phyloP scores from a whole-genome alignment of 768 basidiomycete genomes.

The Boletus tomentosulus region DNA sequence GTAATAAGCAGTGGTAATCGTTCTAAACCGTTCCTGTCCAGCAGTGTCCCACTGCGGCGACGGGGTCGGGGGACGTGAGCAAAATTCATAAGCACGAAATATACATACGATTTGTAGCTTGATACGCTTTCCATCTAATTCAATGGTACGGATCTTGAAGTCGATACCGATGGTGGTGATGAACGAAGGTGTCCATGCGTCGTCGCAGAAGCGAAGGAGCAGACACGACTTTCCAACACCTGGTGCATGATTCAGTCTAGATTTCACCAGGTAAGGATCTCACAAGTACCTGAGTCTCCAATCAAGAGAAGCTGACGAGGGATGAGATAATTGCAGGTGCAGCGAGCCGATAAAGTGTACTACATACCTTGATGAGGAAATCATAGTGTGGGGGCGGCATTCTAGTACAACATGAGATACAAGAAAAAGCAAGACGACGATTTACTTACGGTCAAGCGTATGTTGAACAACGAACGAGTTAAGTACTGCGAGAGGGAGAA shows the following conservation, averaged over 20 bases:
- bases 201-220: constrained; percentile 96
- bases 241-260: constrained; percentile 26
- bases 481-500: no score
- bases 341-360: constrained; percentile 5
- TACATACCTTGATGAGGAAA: constrained; percentile 83
- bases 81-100: neutral
- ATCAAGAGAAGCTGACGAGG: constrained; percentile 78
- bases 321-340: neutral
- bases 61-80: neutral
- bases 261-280: neutral
- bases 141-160: constrained; percentile 99
- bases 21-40: constrained; percentile 97
- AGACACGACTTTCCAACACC: constrained; percentile 97
- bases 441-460: neutral
- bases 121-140: constrained; percentile 95
- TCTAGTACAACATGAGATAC: constrained; percentile 4
- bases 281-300: constrained; percentile 78
- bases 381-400: constrained; percentile 97
- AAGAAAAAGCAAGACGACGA: no score
- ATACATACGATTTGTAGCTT: constrained; percentile 94
- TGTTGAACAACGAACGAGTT: neutral
- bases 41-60: constrained; percentile 91
- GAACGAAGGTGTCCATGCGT: constrained; percentile 98
- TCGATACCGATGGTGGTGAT: constrained; percentile 99
- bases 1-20: constrained; percentile 99